These are phyloP conservation scores for Chrysosporium queenslandicum DNA, from an alignment of 2,329 filamentous ascomycete species.

Conservation along the genomic window DNA sequence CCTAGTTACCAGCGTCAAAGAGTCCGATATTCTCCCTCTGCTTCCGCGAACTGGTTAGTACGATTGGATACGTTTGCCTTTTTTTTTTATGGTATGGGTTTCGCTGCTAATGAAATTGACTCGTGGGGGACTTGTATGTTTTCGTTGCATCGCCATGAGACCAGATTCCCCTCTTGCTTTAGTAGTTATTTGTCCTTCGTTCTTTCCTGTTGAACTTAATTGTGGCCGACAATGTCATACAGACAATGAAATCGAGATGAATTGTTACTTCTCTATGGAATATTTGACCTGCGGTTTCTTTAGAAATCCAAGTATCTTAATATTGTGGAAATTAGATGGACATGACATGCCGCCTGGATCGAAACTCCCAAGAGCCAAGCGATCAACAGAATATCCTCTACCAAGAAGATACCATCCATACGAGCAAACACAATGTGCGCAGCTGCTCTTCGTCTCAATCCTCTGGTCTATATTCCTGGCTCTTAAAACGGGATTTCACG, in stretches of 20 bases:
- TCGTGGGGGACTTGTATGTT: slow-evolving; percentile 5
- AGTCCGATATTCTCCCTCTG: neutral
- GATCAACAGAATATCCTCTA: too few relatives aligned
- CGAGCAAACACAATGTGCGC: too few relatives aligned
- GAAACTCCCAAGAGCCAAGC: too few relatives aligned
- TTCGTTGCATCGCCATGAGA: neutral
- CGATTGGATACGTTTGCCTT: neutral
- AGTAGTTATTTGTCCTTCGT: neutral
- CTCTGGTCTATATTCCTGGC: too few relatives aligned
- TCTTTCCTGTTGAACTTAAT: neutral
- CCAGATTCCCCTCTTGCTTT: slow-evolving; percentile 10
- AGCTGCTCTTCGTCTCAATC: too few relatives aligned
- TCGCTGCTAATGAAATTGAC: neutral
- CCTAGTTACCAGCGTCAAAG: too few relatives aligned
- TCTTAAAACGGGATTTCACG: slow-evolving; percentile 42
- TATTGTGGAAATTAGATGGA: too few relatives aligned
- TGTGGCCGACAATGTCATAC: neutral
- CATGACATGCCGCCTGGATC: too few relatives aligned
- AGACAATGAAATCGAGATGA: neutral
- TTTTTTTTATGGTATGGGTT: neutral
- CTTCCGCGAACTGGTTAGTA: neutral
- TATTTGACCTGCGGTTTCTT: too few relatives aligned
- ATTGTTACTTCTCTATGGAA: too few relatives aligned
- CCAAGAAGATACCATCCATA: too few relatives aligned
- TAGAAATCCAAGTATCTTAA: too few relatives aligned